A percentile compares a stretch with the other conserved stretches of the same genome.
Evolutionary conservation across 2,329 filamentous ascomycete genomes (phyloP).

Genomic region (Chrysosporium queenslandicum): DNA sequence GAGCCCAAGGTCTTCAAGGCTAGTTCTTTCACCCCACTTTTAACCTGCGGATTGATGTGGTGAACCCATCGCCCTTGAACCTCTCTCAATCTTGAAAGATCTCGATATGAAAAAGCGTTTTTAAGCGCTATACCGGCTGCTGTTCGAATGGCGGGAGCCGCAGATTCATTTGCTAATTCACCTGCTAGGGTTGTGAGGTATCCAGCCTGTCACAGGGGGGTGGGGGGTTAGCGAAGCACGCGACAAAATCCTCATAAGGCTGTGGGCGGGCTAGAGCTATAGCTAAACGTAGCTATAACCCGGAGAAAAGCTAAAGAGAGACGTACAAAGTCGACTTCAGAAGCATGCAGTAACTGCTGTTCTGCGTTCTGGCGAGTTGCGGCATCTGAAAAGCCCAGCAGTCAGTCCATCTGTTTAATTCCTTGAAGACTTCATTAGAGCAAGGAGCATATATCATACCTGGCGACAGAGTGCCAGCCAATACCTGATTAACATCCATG

Average conservation of each 20-base stretch:
- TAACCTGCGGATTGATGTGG: conserved; percentile 69
- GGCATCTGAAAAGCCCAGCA: conserved; percentile 54
- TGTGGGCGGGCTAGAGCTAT: too few species aligned
- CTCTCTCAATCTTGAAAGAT: conserved; percentile 74
- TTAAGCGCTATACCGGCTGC: conserved; percentile 94
- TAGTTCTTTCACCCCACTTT: conserved; percentile 76
- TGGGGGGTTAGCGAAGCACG: neutral
- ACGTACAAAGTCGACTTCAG: conserved; percentile 89
- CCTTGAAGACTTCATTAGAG: neutral
- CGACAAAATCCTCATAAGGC: too few species aligned
- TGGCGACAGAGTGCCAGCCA: conserved; percentile 90
- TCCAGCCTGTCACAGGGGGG: conserved; percentile 53
- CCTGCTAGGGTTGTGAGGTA: conserved; percentile 89
- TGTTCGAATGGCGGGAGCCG: conserved; percentile 73
- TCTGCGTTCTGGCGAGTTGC: conserved; percentile 82
- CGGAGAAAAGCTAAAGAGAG: conserved; percentile 12
- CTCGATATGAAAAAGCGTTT: conserved; percentile 93
- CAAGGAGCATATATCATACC: conserved; percentile 50
- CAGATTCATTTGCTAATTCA: conserved; percentile 84
- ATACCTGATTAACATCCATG: conserved; percentile 97
- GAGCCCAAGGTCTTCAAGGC: conserved; percentile 81
- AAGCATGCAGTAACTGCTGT: conserved; percentile 84
- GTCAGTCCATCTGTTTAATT: neutral
- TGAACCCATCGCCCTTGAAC: conserved; percentile 89
- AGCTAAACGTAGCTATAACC: neutral